Base-by-base conservation (phyloP, 176 grass and related monocot species). In the Themeda triandra region DNA sequence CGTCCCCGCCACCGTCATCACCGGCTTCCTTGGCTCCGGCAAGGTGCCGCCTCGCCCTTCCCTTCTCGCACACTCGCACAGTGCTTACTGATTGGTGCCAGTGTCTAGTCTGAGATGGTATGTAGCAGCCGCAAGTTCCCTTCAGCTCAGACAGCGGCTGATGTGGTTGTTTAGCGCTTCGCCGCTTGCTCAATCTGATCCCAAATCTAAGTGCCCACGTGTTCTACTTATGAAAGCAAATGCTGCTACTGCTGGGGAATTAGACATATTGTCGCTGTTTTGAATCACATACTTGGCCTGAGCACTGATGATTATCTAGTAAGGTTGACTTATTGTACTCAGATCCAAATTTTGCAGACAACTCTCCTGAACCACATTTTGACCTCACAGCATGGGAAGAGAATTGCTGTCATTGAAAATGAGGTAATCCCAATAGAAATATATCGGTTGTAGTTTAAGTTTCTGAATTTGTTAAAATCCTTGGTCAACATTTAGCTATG, bases 281-380 rank as follows among this genome's bases (percentile, higher is more conserved):
- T 39, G 49, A 77, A 68, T 79, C 66, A 33, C 77, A 73, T 25
- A 30, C 39, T 60, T 19, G n/a, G n/a, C n/a, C n/a, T n/a, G n/a
- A n/a, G n/a, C n/a, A n/a, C n/a, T n/a, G n/a, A 66, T 56, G 67
- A 3, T 17, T 54, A 9, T 67, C 21, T 60, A 8, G 23, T 48
- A 39, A 60, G 14, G 30, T 64, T 74, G 36, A 28, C 67, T 82
- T 67, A 79, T 13, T 87, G 46, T 25, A 73, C 62, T 63, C 8
- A 75, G 45, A 32, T 71, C 37, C 56, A 17, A 28, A 42, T 33
- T 28, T 72, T 10, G 62, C 89, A 94, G 92, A 91, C 89, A 49
- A 94, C 92, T 46, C 81, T 94, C 24, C 78, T 94, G 84, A 94
- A 94, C 66, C 86, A 91, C 69, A 94, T 91, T 85, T 79, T 94